Base-by-base conservation (phyloP, 2,329 filamentous ascomycete species). In the Penicillium crustosum region DNA sequence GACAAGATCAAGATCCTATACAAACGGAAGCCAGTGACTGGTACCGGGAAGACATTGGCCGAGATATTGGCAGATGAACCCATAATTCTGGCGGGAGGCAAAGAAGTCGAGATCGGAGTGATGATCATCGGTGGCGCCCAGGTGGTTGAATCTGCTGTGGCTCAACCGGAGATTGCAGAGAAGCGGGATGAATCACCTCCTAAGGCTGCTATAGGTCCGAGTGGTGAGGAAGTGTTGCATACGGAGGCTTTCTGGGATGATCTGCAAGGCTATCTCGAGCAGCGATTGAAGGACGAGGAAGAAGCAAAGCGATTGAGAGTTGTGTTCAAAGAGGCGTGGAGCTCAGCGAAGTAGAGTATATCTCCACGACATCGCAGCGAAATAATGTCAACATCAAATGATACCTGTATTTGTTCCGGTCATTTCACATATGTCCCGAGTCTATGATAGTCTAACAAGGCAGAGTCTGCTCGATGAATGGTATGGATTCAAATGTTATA, bases 231-330 rank as follows among this genome's bases (percentile, higher is more conserved):
- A 29, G 82, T 89, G 21, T 71, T 96, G 62, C 78, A 84, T 69
- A 88, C 85, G 13, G 84, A 88, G 7, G 86, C 83, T 55, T 99
- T 99, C 71, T 99, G 94, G 94, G 77, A 77, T 9, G 94, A 97
- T 78, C 75, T 99, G 62, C 86, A 86, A 70, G 89, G 84, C 0
- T 97, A 93, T 75, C 72, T 99, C 73, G 78, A 86, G 69, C 89
- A 93, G 78, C 84, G 91, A 72, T 77, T 96, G 67, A 86, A 89
- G 75, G 89, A 95, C 71, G 86, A 82, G 51, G 73, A 71, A 2
- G 81, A 84, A 69, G 90, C 89, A 0, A 84, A 84, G 64, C 83
- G 86, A 66, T 73, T 93, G 67, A 82, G 83, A 36, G 78, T 73
- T 6, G 72, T 89, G 23, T 97, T 97, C 70, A 88, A 83, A 75